Evolutionary conservation across 129 eudicot genomes (phyloP).

Genomic region (Artemisia annua): DNA sequence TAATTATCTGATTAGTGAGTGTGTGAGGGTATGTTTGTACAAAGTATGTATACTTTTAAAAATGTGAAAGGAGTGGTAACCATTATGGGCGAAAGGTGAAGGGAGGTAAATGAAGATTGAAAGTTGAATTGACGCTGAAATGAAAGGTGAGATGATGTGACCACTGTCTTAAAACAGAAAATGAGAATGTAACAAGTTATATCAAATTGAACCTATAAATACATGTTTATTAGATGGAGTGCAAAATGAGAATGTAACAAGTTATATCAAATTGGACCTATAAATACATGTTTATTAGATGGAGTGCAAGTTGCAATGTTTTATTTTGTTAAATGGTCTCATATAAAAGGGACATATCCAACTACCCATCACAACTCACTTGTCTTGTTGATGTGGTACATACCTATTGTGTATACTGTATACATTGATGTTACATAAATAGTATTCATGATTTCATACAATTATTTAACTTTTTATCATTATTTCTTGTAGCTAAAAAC

Average conservation of each 20-base stretch:
- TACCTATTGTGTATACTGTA: not conserved
- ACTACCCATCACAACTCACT: conserved; percentile 28
- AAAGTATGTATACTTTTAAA: no score
- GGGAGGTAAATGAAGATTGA: no score
- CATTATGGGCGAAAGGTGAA: no score
- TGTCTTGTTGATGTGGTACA: conserved; percentile 26
- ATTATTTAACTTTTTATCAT: not conserved
- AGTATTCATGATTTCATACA: not conserved
- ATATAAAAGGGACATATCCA: conserved; percentile 37
- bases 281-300: conserved; percentile 26
- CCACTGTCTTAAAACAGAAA: conserved; percentile 7
- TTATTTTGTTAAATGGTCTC: conserved; percentile 34
- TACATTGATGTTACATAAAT: conserved; percentile 21
- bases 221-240: no score
- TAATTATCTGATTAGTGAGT: no score
- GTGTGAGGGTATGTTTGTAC: no score
- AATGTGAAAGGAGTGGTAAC: no score
- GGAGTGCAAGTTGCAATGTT: conserved; percentile 23
- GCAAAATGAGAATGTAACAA: not conserved
- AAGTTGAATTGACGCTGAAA: not conserved
- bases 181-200: conserved; percentile 3
- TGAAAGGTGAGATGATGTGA: not conserved
- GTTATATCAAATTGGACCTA: not conserved
- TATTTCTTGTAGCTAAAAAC: no score
- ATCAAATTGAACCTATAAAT: not conserved